phyloP scores from a whole-genome alignment of 192 early-diverging fungal species.

The Radiomyces spectabilis region DNA sequence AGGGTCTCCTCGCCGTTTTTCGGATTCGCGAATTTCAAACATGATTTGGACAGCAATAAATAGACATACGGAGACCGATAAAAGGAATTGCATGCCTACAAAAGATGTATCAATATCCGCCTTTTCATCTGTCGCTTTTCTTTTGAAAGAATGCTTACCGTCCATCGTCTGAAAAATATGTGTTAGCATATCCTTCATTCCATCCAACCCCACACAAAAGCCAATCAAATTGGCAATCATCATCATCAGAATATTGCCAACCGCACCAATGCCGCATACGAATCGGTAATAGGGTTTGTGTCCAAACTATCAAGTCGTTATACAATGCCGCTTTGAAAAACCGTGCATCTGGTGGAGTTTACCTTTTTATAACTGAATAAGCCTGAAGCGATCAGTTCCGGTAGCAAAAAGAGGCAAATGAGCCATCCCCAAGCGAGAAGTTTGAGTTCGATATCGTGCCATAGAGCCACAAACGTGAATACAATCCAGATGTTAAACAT shows the following conservation, averaged over 20 bases:
- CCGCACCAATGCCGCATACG: conserved; percentile 75
- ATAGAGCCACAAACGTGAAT: conserved; percentile 96
- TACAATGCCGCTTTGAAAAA: too few relatives aligned
- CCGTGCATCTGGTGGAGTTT: too few relatives aligned
- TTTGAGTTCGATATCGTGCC: conserved; percentile 89
- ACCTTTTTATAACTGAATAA: conserved; percentile 48
- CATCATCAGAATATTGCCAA: conserved; percentile 88
- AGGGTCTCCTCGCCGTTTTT: conserved; percentile 48
- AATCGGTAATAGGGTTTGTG: conserved; percentile 58
- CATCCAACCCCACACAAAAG: conserved; percentile 85
- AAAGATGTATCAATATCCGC: conserved; percentile 8
- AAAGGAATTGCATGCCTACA: conserved; percentile 39
- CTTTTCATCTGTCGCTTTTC: background rate
- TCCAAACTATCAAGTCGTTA: conserved; percentile 43
- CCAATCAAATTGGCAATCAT: conserved; percentile 96
- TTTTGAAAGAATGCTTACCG: conserved; percentile 33
- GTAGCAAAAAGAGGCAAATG: conserved; percentile 77
- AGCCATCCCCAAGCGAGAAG: conserved; percentile 92
- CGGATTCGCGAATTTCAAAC: conserved; percentile 75
- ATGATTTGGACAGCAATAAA: conserved; percentile 67
- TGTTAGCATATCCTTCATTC: conserved; percentile 64
- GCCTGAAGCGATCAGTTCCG: conserved; percentile 63
- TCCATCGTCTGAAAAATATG: conserved; percentile 50
- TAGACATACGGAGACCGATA: conserved; percentile 39
- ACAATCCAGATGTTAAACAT: conserved; percentile 75